Percentiles rank a stretch among this genome's conserved stretches.
Conservation (phyloP, 1,139 yeast species). For the Candida tropicalis region DNA sequence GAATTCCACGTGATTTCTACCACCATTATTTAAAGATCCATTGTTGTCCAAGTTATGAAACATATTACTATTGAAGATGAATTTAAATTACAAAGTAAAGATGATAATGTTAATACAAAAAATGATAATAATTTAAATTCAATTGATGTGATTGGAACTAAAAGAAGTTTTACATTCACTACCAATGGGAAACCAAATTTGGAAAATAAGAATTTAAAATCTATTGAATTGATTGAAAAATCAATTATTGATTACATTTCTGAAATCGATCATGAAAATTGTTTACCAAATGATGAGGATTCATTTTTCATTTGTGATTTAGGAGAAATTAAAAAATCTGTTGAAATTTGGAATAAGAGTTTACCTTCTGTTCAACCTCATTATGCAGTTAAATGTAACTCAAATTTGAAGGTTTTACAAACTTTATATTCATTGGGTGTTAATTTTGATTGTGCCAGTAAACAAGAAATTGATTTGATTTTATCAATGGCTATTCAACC, state of each 20-base stretch:
- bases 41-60: slow-evolving; percentile 27
- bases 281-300: slow-evolving; percentile 80
- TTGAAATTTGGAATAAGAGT: slow-evolving; percentile 57
- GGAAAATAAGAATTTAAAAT: not conserved
- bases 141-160: slow-evolving; percentile 1
- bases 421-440: slow-evolving; percentile 63
- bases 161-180: not conserved
- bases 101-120: not conserved
- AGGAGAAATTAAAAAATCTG: slow-evolving; percentile 67
- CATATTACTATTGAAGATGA: slow-evolving; percentile 18
- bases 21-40: too few relatives aligned
- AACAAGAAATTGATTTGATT: slow-evolving; percentile 74
- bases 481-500: slow-evolving; percentile 65
- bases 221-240: slow-evolving; percentile 30
- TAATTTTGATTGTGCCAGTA: slow-evolving; percentile 94
- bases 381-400: slow-evolving; percentile 95
- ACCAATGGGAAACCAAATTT: not conserved
- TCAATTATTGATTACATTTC: slow-evolving; percentile 48
- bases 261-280: slow-evolving; percentile 56
- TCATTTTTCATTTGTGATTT: slow-evolving; percentile 90
- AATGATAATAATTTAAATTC: slow-evolving; percentile 2
- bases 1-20: too few relatives aligned
- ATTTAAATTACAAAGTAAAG: slow-evolving; percentile 5
- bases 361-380: slow-evolving; percentile 81
- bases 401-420: slow-evolving; percentile 61